Evolutionary conservation across 768 basidiomycete species (phyloP), one percentile per base, ranked within the genome.

Genomic region (Amanita subjunquillea): DNA sequence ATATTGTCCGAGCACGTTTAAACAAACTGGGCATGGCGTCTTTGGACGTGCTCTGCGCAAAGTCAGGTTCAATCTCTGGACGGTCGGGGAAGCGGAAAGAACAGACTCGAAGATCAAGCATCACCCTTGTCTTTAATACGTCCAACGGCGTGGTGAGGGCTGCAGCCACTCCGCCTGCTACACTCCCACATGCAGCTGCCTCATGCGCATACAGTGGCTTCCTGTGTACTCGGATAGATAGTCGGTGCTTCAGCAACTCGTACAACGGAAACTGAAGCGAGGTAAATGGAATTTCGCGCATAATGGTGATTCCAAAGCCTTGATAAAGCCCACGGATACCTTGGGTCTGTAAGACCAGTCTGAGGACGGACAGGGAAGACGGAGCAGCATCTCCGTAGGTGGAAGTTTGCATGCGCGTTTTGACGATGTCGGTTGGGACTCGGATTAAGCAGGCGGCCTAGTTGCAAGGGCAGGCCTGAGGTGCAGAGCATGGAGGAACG

Each of bases 191-290:
- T 3, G 85, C 56, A 0, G 93, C 94, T 48, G 91, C 86, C 67
- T 90, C 85, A 55, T 83, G 77, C 2, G 82, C 80, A 56, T 78
- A 79, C 6, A 89, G 67, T 41, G 75, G 72, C 54, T 42, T 79
- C 30, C 81, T 69, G 15, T 71, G 67, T 1, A 86, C 60, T 32
- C 70, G 64, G 9, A 63, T 63, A 6, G 91, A 83, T 20, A 92
- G 69, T 22, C 74, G 73, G 4, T 72, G 54, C 65, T 97, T 97
- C 56, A 99, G 71, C 30, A 80, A 70, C 68, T 98, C 96, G 61
- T 98, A 99, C 22, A 98, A 68, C 3, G 96, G 95, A 65, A 98
- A 98, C 63, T 98, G 95, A 17, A 97, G 71, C 2, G 91, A 93
- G 2, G 91, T 93, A 72, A 97, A 97, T 2, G 95, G 95, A 39